Evolutionary conservation across 495 filamentous ascomycete genomes (phyloP).

Genomic region (Trichoderma reesei): DNA sequence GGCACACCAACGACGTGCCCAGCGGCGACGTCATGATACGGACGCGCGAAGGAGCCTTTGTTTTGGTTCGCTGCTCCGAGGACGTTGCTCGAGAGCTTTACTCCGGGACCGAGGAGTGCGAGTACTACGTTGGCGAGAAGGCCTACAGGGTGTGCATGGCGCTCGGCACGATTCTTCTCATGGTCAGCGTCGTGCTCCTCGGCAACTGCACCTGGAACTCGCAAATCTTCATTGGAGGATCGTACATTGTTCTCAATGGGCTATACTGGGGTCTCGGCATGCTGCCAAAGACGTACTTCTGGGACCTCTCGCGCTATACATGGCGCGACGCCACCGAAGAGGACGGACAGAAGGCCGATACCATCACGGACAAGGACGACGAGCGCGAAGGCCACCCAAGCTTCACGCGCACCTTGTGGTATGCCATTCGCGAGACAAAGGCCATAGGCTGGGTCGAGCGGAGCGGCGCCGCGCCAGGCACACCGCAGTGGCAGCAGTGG

Average conservation of each 20-base stretch:
- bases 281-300: constrained; percentile 35
- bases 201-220: constrained; percentile 51
- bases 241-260: constrained; percentile 51
- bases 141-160: constrained; percentile 44
- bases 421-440: constrained; percentile 42
- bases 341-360: constrained; percentile 25
- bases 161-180: constrained; percentile 48
- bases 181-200: constrained; percentile 50
- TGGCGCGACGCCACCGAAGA: constrained; percentile 28
- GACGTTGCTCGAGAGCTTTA: constrained; percentile 57
- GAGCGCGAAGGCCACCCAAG: constrained; percentile 28
- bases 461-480: constrained; percentile 38
- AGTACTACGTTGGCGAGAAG: constrained; percentile 35
- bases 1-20: constrained; percentile 39
- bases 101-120: constrained; percentile 47
- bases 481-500: constrained; percentile 43
- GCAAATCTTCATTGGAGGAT: constrained; percentile 46
- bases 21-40: constrained; percentile 51
- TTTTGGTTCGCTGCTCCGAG: constrained; percentile 52
- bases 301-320: constrained; percentile 40
- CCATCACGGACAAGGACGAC: constrained; percentile 15
- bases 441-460: constrained; percentile 39
- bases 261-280: constrained; percentile 49
- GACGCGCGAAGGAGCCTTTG: constrained; percentile 50
- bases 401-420: constrained; percentile 48